Percentiles rank a stretch among this genome's conserved stretches.
Conservation (phyloP, 371 early-diverging fungal species). For the Mucor circinelloides region DNA sequence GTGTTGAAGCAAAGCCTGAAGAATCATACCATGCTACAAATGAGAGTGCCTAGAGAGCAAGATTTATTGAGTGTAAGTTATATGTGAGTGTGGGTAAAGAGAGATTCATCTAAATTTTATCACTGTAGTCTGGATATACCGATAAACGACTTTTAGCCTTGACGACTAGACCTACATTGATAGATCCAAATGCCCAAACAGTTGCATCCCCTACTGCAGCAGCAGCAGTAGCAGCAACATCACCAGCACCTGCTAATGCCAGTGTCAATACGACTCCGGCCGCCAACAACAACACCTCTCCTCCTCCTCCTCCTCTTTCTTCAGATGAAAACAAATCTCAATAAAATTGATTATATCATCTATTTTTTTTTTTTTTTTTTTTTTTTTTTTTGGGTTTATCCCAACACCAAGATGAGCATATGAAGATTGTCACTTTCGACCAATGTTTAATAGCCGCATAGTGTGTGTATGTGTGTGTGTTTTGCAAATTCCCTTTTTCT, state of each 20-base stretch:
- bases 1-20: slow-evolving; percentile 35
- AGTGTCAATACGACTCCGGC: neutral
- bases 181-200: neutral
- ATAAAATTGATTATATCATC: neutral
- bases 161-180: slow-evolving; percentile 22
- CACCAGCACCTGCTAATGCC: neutral
- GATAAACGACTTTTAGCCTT: slow-evolving; percentile 45
- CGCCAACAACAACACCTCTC: neutral
- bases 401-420: too few species aligned
- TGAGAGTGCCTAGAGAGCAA: slow-evolving; percentile 39
- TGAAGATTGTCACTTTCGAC: neutral
- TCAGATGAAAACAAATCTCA: neutral
- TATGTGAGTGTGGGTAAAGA: neutral
- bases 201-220: neutral
- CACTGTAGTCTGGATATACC: slow-evolving; percentile 48
- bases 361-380: too few species aligned
- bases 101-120: slow-evolving; percentile 1
- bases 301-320: neutral
- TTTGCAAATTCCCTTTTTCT: neutral
- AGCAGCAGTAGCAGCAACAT: neutral
- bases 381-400: too few species aligned
- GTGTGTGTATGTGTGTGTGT: neutral
- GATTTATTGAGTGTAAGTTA: slow-evolving; percentile 36
- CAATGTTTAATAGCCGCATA: neutral
- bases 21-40: slow-evolving; percentile 30